Evolutionary conservation across 164 flowering plant genomes (phyloP).

Genomic region (Macadamia integrifolia): DNA sequence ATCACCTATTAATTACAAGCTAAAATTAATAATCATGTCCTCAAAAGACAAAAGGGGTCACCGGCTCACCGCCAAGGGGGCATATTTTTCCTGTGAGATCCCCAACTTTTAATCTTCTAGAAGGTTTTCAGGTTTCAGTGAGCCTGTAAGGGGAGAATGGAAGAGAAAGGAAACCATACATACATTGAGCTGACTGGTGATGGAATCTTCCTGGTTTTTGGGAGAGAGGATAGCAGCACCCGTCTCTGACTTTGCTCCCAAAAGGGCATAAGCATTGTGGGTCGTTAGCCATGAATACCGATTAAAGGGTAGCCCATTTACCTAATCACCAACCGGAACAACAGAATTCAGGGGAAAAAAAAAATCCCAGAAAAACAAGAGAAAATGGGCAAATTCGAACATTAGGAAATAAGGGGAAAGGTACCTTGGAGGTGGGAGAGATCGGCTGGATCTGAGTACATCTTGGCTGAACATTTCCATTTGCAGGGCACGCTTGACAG

Average conservation of each 20-base stretch:
- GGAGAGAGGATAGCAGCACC: slow-evolving; percentile 56
- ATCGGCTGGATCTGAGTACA: slow-evolving; percentile 69
- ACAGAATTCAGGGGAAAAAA: not conserved
- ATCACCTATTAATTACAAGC: no score
- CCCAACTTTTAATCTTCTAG: not conserved
- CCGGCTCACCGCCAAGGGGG: no score
- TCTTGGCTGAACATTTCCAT: slow-evolving; percentile 55
- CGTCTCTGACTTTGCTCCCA: slow-evolving; percentile 49
- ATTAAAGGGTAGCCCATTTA: slow-evolving; percentile 67
- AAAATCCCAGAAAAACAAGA: slow-evolving; percentile 4
- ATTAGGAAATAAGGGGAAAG: no score
- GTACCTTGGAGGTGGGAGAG: slow-evolving; percentile 57
- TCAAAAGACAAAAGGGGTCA: no score
- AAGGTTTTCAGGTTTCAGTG: not conserved
- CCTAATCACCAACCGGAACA: slow-evolving; percentile 25
- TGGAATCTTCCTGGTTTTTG: slow-evolving; percentile 71
- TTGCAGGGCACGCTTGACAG: slow-evolving; percentile 70
- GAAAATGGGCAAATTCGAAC: no score
- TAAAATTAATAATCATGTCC: not conserved
- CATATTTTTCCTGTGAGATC: no score
- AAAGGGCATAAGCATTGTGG: slow-evolving; percentile 70
- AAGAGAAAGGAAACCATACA: slow-evolving; percentile 2
- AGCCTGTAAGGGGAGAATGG: not conserved
- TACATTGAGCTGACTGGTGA: slow-evolving; percentile 78
- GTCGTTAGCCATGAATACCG: slow-evolving; percentile 88